Conservation (phyloP, 306 rosid genomes). For the Cucurbita argyrosperma region DNA sequence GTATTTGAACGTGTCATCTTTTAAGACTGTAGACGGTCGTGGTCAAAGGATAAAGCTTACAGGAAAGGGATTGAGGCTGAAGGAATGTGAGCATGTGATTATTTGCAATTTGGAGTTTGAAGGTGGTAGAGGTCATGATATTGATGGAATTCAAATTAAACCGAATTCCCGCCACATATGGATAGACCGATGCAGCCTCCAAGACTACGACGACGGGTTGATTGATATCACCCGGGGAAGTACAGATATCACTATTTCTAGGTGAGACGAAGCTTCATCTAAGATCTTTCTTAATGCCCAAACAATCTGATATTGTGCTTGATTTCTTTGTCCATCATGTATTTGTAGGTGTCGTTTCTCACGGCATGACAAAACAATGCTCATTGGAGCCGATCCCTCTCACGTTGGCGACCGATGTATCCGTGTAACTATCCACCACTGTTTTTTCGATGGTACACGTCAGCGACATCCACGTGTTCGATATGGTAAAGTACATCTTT, state of each 20-base stretch:
- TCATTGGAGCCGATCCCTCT: constrained; percentile 80
- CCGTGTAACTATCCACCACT: constrained; percentile 85
- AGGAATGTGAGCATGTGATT: constrained; percentile 87
- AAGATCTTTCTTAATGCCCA: neutral
- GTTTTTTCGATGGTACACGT: constrained; percentile 81
- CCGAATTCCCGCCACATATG: constrained; percentile 92
- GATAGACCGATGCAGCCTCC: constrained; percentile 82
- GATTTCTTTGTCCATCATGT: constrained; percentile 4
- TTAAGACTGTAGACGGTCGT: constrained; percentile 77
- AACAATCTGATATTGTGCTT: neutral
- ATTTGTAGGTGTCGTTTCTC: constrained; percentile 67
- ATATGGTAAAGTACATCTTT: constrained; percentile 71
- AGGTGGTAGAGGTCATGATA: constrained; percentile 93
- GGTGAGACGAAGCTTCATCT: constrained; percentile 24
- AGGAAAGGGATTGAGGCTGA: constrained; percentile 71
- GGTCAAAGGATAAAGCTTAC: constrained; percentile 71
- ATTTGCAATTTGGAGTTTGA: constrained; percentile 86
- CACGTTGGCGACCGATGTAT: constrained; percentile 66
- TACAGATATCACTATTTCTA: constrained; percentile 76
- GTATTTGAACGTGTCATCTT: constrained; percentile 54
- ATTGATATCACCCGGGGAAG: constrained; percentile 80
- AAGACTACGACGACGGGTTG: constrained; percentile 77
- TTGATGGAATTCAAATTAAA: constrained; percentile 86
- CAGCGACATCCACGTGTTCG: constrained; percentile 96
- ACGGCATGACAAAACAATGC: constrained; percentile 80